Conservation (phyloP, 352 stramenopile genomes). For the Blastocystis sp. region DNA sequence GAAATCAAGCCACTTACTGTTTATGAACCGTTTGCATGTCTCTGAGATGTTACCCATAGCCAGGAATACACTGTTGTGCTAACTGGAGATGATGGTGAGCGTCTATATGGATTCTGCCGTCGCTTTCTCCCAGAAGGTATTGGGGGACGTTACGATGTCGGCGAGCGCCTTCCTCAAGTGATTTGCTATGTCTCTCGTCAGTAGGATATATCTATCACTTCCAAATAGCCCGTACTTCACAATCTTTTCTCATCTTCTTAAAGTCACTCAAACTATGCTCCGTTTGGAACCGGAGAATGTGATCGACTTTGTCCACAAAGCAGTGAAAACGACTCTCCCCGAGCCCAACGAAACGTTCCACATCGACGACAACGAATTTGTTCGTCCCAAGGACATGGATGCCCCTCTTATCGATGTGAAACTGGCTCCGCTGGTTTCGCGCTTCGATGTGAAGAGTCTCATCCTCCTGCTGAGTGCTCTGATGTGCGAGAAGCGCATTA, state of each 20-base stretch:
- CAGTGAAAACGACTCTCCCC: not conserved
- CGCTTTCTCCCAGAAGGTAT: constrained; percentile 49
- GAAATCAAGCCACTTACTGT: constrained; percentile 61
- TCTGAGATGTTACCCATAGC: not conserved
- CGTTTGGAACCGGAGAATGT: constrained; percentile 44
- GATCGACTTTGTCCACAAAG: constrained; percentile 32
- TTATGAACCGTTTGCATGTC: constrained; percentile 9
- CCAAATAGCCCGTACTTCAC: constrained; percentile 51
- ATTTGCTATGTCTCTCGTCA: constrained; percentile 41
- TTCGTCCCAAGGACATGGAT: constrained; percentile 58
- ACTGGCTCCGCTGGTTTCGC: constrained; percentile 50
- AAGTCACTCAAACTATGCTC: constrained; percentile 54
- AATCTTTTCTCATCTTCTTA: constrained; percentile 60
- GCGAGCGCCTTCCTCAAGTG: constrained; percentile 48
- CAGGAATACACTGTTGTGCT: constrained; percentile 62
- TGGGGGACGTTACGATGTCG: constrained; percentile 47
- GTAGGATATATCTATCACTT: not conserved
- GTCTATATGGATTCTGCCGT: constrained; percentile 60
- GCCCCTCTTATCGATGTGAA: constrained; percentile 62
- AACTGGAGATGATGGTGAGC: constrained; percentile 49
- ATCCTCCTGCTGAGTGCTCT: constrained; percentile 22
- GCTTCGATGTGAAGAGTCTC: constrained; percentile 59
- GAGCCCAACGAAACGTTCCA: constrained; percentile 52
- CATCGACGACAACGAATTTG: constrained; percentile 46
- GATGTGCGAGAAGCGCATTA: constrained; percentile 63